A percentile compares a stretch with the other conserved stretches of the same genome.
Conservation (phyloP, 495 filamentous ascomycete genomes). For the Filosporella fistucella region DNA sequence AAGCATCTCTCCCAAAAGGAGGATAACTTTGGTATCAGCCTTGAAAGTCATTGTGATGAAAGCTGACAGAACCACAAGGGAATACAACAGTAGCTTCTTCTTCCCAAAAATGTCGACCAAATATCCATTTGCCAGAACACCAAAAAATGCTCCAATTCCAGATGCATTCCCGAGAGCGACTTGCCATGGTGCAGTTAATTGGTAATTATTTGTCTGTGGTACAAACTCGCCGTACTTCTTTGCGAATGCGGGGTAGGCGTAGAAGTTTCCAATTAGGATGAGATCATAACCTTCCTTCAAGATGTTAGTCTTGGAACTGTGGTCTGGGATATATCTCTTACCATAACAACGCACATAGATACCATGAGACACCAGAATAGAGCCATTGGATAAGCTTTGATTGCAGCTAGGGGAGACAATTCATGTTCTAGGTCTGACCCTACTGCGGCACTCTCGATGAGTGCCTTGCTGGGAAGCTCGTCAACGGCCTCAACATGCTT, state of each 20-base stretch:
- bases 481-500: slow-evolving; percentile 8
- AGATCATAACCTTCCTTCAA: slow-evolving; percentile 33
- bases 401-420: slow-evolving; percentile 18
- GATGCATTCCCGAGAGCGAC: slow-evolving; percentile 37
- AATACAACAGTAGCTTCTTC: slow-evolving; percentile 35
- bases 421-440: slow-evolving; percentile 18
- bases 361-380: slow-evolving; percentile 24
- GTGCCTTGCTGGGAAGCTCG: neutral
- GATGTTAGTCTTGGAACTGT: neutral
- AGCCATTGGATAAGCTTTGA: slow-evolving; percentile 34
- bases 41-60: slow-evolving; percentile 50
- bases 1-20: slow-evolving; percentile 45
- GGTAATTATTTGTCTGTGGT: slow-evolving; percentile 14
- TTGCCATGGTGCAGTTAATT: slow-evolving; percentile 38
- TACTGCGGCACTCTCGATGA: slow-evolving; percentile 11
- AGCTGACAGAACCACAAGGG: slow-evolving; percentile 34
- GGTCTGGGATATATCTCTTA: slow-evolving; percentile 28
- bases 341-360: slow-evolving; percentile 37
- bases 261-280: slow-evolving; percentile 30
- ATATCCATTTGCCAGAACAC: slow-evolving; percentile 36
- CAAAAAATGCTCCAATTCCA: slow-evolving; percentile 36
- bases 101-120: slow-evolving; percentile 39
- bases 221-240: slow-evolving; percentile 29
- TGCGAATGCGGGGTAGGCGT: slow-evolving; percentile 30
- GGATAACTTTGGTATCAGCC: slow-evolving; percentile 37